Base-by-base conservation (phyloP, 345 rosid genomes). In the Hypericum perforatum region DNA sequence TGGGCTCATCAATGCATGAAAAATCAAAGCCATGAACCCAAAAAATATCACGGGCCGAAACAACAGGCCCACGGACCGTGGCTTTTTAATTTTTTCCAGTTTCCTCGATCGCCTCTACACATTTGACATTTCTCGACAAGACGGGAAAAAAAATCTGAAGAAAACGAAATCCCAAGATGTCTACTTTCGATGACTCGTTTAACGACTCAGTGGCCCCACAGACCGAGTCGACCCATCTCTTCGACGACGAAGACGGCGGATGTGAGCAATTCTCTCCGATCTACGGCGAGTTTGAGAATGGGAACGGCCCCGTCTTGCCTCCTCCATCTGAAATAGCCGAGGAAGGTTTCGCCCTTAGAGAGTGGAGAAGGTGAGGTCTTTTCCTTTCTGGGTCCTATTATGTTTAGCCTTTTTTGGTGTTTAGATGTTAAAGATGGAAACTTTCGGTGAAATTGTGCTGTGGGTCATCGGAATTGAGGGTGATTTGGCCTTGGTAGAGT, bases 301-400 rank as follows among this genome's bases (percentile, higher is more conserved):
- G 73, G 16, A 76, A 77, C 56, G 88, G 80, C 42, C 82, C 89
- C 13, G 59, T 76, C 54, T 64, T 76, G 56, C 89, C 82, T 16
- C 76, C 82, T 8, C 80, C 80, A 5, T 37, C 65, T 9, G 84
- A 82, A 36, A 78, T 80, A 82, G 75, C 14, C 44, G 89, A 79
- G 61, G 87, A 79, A 51, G 89, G 87, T 13, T 36, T 66, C 42
- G 80, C 85, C 57, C 77, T 85, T 29, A 69, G 77, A 57, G 91
- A 89, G 58, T 89, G 95, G 97, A 76, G 95, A 77, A 82, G 91
- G 97, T 89, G 52, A 62, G 63, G 78, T 53, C 57, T 49, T 29
- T 12, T 6, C 16, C 7, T 44, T 39, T 14, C 54, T 50, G 29
- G 3, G 16, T 8, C 0, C 14, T 13, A 37, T 37, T 11, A n/a